Percentiles rank a stretch among this genome's conserved stretches.
Conservation (phyloP, 2,329 filamentous ascomycete species). For the Trichoderma endophyticum region DNA sequence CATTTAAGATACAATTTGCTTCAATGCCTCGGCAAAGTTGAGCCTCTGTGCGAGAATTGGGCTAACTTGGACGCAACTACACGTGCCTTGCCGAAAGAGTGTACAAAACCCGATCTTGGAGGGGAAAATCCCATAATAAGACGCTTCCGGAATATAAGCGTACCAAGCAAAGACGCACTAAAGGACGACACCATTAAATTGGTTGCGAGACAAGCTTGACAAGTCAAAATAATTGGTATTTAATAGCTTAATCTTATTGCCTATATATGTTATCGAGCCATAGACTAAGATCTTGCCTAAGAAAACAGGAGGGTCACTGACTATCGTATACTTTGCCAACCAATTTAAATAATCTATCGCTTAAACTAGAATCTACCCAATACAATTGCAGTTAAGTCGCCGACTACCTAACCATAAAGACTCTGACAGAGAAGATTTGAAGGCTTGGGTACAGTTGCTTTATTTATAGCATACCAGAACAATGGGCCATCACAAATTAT, state of each 20-base stretch:
- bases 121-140: background rate
- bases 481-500: background rate
- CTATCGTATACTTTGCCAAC: background rate
- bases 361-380: background rate
- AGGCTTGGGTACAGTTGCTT: background rate
- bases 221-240: background rate
- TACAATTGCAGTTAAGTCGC: background rate
- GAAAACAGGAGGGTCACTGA: background rate
- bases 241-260: background rate
- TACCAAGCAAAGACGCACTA: background rate
- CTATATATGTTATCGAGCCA: background rate
- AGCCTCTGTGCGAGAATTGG: too few species aligned
- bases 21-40: background rate
- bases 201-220: background rate
- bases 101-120: conserved; percentile 2
- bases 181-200: background rate
- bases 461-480: background rate
- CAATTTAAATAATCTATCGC: background rate
- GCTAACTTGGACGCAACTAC: background rate
- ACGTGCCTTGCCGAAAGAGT: background rate
- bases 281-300: background rate
- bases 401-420: background rate
- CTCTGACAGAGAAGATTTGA: background rate
- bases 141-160: background rate
- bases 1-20: background rate